These are phyloP conservation scores for Pseudogymnoascus sp. DNA, from an alignment of 2,329 filamentous ascomycete species.

Conservation along the genomic window DNA sequence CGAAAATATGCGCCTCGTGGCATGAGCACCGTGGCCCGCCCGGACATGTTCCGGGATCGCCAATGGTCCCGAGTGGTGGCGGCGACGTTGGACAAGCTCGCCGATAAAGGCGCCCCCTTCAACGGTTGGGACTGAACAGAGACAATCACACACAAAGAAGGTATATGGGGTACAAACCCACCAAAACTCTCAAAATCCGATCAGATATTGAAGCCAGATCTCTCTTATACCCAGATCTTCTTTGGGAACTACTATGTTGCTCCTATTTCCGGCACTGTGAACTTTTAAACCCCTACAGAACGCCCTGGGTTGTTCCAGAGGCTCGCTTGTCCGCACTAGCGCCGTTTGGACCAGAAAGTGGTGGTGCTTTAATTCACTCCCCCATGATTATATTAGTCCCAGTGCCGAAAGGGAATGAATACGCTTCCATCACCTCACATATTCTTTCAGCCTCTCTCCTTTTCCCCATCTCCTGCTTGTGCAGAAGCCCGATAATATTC, in stretches of 20 bases:
- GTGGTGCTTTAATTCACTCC: slow-evolving; percentile 4
- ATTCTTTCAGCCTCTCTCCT: slow-evolving; percentile 8
- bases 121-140: not conserved
- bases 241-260: not conserved
- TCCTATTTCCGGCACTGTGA: not conserved
- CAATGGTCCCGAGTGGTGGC: slow-evolving; percentile 2
- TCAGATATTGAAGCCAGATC: not conserved
- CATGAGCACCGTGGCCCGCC: not conserved
- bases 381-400: slow-evolving; percentile 3
- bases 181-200: not conserved
- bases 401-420: slow-evolving; percentile 4
- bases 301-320: slow-evolving; percentile 4
- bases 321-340: slow-evolving; percentile 4
- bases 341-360: slow-evolving; percentile 4
- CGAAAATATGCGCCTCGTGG: slow-evolving; percentile 2
- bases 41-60: not conserved
- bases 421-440: slow-evolving; percentile 6
- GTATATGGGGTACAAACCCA: not conserved
- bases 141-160: not conserved
- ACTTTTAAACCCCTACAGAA: slow-evolving; percentile 7
- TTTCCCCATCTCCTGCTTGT: slow-evolving; percentile 1
- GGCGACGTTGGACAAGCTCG: not conserved
- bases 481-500: slow-evolving; percentile 5
- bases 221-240: not conserved
- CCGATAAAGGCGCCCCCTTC: not conserved